Evolutionary conservation across 2,329 filamentous ascomycete species (phyloP).

Genomic region (Grosmannia huntii): DNA sequence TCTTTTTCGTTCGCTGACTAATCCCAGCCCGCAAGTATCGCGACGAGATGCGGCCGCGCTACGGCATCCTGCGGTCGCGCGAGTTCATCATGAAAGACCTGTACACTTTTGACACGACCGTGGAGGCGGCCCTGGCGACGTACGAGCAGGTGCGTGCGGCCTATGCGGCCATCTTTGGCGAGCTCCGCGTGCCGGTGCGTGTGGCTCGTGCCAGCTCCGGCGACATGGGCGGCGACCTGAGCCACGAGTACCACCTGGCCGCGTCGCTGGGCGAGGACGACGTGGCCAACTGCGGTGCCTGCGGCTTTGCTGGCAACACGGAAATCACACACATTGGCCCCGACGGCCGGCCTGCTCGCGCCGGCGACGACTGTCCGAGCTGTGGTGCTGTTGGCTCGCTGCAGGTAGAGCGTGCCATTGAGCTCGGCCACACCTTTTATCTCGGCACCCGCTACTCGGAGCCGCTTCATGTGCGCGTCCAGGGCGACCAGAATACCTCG

Average conservation of each 20-base stretch:
- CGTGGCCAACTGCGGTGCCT: conserved; percentile 61
- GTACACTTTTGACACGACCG: conserved; percentile 77
- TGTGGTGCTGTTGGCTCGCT: conserved; percentile 50
- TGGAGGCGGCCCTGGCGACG: conserved; percentile 59
- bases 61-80: conserved; percentile 73
- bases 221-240: conserved; percentile 87
- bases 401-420: conserved; percentile 59
- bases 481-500: conserved; percentile 13
- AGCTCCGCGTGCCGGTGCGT: conserved; percentile 70
- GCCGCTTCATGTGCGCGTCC: conserved; percentile 43
- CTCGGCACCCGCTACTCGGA: conserved; percentile 76
- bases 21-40: conserved; percentile 72
- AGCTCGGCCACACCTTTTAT: conserved; percentile 91
- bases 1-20: not conserved
- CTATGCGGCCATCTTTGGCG: conserved; percentile 67
- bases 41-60: conserved; percentile 78
- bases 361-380: conserved; percentile 60
- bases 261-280: conserved; percentile 74
- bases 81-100: conserved; percentile 98
- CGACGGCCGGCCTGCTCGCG: conserved; percentile 25
- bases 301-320: conserved; percentile 71
- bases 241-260: conserved; percentile 87
- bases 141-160: conserved; percentile 62
- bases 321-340: conserved; percentile 49
- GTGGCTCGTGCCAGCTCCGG: conserved; percentile 86